Conservation (phyloP, 2,329 filamentous ascomycete genomes). For the Pyrenophora seminiperda region DNA sequence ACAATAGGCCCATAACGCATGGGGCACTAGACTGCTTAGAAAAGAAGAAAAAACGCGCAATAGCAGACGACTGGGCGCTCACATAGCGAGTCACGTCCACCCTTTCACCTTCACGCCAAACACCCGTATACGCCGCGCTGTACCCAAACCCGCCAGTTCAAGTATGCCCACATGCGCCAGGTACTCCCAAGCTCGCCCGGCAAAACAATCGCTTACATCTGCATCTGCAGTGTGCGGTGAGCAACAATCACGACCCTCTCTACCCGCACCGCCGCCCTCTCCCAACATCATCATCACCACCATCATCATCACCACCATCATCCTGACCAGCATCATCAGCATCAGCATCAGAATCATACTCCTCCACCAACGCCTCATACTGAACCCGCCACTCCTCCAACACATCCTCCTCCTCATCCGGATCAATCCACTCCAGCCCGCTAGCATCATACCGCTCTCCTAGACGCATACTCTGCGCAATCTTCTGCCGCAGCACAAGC, state of each 20-base stretch:
- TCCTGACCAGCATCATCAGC: not conserved
- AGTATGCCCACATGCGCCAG: too few species aligned
- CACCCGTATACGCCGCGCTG: too few species aligned
- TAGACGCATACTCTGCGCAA: too few species aligned
- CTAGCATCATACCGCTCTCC: not conserved
- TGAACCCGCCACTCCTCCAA: not conserved
- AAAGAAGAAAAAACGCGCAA: not conserved
- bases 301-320: not conserved
- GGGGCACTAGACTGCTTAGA: not conserved
- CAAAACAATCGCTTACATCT: too few species aligned
- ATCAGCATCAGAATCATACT: not conserved
- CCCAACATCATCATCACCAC: not conserved
- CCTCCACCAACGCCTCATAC: constrained; percentile 7
- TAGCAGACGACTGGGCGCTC: too few species aligned
- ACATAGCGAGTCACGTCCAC: too few species aligned
- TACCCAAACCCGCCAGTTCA: too few species aligned
- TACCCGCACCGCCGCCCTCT: not conserved
- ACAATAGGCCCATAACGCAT: not conserved
- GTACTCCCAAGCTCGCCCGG: too few species aligned
- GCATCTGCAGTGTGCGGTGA: too few species aligned
- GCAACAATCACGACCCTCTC: rapidly evolving
- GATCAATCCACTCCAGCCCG: not conserved
- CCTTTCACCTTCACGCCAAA: too few species aligned
- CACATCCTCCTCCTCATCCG: not conserved
- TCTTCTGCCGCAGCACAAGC: too few species aligned